Percentiles rank a stretch among this genome's conserved stretches.
phyloP scores from a whole-genome alignment of 2,329 filamentous ascomycete species.

The Biscogniauxia marginata region DNA sequence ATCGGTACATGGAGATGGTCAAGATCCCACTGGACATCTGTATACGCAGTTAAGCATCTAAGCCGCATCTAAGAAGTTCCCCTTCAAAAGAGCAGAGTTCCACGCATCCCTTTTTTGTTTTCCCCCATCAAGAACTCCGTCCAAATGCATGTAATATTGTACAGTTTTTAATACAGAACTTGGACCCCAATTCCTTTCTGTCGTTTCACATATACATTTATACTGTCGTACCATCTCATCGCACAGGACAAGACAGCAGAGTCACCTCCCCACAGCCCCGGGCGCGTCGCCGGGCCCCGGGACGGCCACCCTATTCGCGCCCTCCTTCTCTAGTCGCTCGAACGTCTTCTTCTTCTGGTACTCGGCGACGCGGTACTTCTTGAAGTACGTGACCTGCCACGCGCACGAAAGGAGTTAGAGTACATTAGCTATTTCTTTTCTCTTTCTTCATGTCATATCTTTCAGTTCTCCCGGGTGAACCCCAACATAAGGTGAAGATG shows the following conservation, averaged over 20 bases:
- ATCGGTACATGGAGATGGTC: too few species aligned
- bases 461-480: too few species aligned
- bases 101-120: background rate
- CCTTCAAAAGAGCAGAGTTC: background rate
- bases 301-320: constrained; percentile 60
- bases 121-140: background rate
- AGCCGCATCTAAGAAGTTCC: background rate
- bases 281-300: background rate
- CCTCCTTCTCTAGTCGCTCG: constrained; percentile 70
- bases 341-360: constrained; percentile 79
- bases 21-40: too few species aligned
- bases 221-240: background rate
- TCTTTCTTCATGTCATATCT: background rate
- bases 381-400: constrained; percentile 90
- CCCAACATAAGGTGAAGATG: constrained; percentile 3
- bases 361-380: constrained; percentile 92
- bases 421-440: background rate
- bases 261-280: background rate
- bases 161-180: too few species aligned
- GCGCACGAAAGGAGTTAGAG: constrained; percentile 4
- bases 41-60: background rate
- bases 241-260: background rate
- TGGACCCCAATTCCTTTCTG: too few species aligned
- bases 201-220: too few species aligned
- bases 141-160: background rate